Evolutionary conservation across 495 filamentous ascomycete species (phyloP).

Genomic region (Penicillium bovifimosum): DNA sequence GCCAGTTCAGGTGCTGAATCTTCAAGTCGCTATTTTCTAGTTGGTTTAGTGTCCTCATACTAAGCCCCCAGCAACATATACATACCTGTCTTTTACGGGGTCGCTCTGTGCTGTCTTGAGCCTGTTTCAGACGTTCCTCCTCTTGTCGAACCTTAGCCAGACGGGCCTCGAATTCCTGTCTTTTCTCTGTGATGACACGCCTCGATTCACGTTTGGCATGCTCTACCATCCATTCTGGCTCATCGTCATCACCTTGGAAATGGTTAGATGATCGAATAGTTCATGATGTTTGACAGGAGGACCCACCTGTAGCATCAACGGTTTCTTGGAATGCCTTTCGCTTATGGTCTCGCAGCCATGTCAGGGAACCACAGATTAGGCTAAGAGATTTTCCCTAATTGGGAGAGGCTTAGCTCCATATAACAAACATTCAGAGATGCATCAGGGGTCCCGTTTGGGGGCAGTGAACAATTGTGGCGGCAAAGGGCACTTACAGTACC

Average conservation of each 20-base stretch:
- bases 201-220: conserved; percentile 62
- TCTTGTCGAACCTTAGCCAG: conserved; percentile 62
- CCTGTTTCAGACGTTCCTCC: conserved; percentile 57
- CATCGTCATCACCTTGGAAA: conserved; percentile 52
- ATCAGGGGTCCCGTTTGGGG: too few species aligned
- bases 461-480: neutral
- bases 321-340: conserved; percentile 55
- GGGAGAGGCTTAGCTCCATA: conserved; percentile 7
- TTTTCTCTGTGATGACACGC: conserved; percentile 57
- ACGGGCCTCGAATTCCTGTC: conserved; percentile 64
- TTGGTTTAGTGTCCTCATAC: neutral
- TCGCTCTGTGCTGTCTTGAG: conserved; percentile 39
- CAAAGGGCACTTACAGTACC: conserved; percentile 35
- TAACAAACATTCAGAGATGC: neutral
- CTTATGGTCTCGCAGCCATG: conserved; percentile 88
- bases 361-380: conserved; percentile 85
- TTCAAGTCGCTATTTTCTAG: conserved; percentile 28
- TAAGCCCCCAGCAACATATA: neutral
- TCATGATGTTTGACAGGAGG: neutral
- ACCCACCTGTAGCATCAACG: conserved; percentile 32
- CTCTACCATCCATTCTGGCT: conserved; percentile 87
- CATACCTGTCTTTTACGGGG: conserved; percentile 48
- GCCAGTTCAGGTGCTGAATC: conserved; percentile 24
- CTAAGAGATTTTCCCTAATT: conserved; percentile 90
- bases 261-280: conserved; percentile 8